Evolutionary conservation across 345 rosid genomes (phyloP), one percentile per base, ranked within the genome.

Genomic region (Aquilaria yunnanensis): DNA sequence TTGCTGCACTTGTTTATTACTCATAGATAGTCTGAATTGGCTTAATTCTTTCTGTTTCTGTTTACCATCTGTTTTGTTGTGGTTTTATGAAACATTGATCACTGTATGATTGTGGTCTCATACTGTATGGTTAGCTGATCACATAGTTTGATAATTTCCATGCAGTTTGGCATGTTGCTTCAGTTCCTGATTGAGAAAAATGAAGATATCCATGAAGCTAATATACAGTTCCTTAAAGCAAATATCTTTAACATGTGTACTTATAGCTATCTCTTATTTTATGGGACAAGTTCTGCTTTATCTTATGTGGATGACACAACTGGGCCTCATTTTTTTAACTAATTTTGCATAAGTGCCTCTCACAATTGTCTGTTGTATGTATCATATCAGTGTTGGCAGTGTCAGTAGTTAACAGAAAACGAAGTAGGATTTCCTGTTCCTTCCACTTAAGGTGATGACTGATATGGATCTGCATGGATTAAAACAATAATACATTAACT

Each of bases 121-220:
- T 37, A 4, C 1, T 37, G 7, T 37, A 16, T 3, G 43, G 43
- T 3, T 37, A 37, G 8, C 43, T 37, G 43, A 37, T 37, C 52
- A 70, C 47, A 71, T 29, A 61, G 62, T 70, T 37, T 37, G 43
- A 37, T 37, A 4, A 37, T 37, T 37, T 37, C 43, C 43, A 37
- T 77, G 78, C 86, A 93, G 99, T 94, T 94, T 68, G 99, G 99
- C 47, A 94, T 94, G 99, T 71, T 90, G 77, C 88, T 94, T 69
- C 97, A 90, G 70, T 85, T 72, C 73, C 92, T 94, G 56, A 88
- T 94, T 63, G 96, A 90, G 56, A 78, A 75, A 74, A 56, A 71
- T 52, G 95, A 90, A 60, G 84, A 76, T 61, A 84, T 77, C 45
- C 81, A 74, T 57, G 96, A 86, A 74, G 59, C 78, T 56, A 91